Evolutionary conservation across 1,284 basidiomycete species (phyloP), one percentile per base, ranked within the genome.

Genomic region (Mycena sp.): DNA sequence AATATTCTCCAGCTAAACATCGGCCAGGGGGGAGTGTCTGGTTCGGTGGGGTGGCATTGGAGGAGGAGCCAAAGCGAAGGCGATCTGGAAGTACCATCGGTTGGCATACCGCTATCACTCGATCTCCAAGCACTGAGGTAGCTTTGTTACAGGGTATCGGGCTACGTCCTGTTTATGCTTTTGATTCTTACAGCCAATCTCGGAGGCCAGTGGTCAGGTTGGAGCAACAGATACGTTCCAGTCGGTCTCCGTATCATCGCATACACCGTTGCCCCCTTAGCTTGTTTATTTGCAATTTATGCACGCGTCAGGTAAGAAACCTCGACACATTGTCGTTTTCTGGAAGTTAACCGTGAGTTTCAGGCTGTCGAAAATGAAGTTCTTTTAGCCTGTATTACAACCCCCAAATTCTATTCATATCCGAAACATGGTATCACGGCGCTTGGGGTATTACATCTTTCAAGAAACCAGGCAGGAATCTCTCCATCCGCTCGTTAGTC

Each of bases 391-490:
- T 7, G 14, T 35, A 14, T 50, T 65, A 54, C 58, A 62, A 44
- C 30, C 50, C 41, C 40, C 10, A 32, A 28, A 40, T 50, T 57
- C 21, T 55, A 16, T 28, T 32, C 26, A 40, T 44, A 54, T 25
- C 19, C 38, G 4, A 49, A 51, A 40, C 28, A 32, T 57, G 49
- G 52, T 66, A 59, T 64, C 62, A 67, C 48, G 54, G 32, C 55
- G 63, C 61, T 26, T 58, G 32, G 58, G 87, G 83, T 59, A 94
- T 83, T 29, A 94, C 83, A 48, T 93, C 91, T 19, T 79, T 80
- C 68, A 98, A 79, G 77, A 98, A 96, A 11, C 94, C 93, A 17
- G 96, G 96, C 50, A 97, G 79, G 81, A 98, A 95, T 45, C 89
- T 85, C 70, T 96, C 94, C 71, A 98, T 88, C 62, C 94, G 85